phyloP scores from a whole-genome alignment of 352 stramenopile genomes.

The Blastocystis sp. region DNA sequence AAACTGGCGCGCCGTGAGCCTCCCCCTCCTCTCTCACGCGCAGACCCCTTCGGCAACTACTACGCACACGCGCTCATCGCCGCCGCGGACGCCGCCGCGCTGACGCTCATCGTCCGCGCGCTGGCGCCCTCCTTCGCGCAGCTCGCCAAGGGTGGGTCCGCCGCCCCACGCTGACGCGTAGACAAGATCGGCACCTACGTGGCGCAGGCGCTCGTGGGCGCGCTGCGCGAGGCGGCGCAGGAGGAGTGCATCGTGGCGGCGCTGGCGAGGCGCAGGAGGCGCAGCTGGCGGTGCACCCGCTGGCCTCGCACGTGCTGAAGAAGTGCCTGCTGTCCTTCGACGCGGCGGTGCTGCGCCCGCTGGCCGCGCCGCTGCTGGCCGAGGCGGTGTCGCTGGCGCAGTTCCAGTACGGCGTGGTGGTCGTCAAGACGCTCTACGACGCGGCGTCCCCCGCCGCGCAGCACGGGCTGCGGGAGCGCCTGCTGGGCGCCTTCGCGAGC shows the following conservation, averaged over 20 bases:
- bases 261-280: neutral
- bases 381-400: neutral
- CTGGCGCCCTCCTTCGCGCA: neutral
- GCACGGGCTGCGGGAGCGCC: neutral
- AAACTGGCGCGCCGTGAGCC: neutral
- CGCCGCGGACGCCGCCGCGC: neutral
- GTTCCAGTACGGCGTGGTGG: neutral
- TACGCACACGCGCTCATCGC: neutral
- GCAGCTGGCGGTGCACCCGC: neutral
- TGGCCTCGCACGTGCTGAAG: neutral
- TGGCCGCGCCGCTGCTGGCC: neutral
- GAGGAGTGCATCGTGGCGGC: neutral
- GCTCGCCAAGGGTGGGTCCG: neutral
- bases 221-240: neutral
- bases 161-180: neutral
- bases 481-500: neutral
- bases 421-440: neutral
- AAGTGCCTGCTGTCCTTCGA: neutral
- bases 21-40: no score
- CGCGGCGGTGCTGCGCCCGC: neutral
- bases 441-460: neutral
- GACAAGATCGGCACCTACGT: slow-evolving; percentile 14
- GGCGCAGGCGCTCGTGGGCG: neutral
- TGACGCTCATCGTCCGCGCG: neutral
- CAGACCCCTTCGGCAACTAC: slow-evolving; percentile 13